A percentile compares a stretch with the other conserved stretches of the same genome.
These are phyloP conservation scores for Suillus luteus DNA, from an alignment of 768 basidiomycete species.

Conservation along the genomic window DNA sequence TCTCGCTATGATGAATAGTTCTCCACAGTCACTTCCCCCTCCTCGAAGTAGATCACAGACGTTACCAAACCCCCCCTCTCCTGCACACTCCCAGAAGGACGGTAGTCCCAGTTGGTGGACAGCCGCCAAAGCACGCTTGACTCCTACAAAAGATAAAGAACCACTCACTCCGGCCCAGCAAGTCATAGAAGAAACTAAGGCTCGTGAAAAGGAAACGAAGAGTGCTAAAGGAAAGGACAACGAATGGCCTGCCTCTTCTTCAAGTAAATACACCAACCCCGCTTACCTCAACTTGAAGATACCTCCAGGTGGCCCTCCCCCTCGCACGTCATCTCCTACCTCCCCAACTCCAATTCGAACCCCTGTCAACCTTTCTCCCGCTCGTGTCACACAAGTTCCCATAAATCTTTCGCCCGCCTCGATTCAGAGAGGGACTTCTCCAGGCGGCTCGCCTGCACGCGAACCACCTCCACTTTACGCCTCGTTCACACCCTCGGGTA, in stretches of 20 bases:
- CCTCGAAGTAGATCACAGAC: conserved; percentile 61
- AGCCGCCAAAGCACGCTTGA: conserved; percentile 71
- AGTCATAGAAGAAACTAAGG: conserved; percentile 73
- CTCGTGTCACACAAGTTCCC: conserved; percentile 42
- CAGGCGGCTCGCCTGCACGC: conserved; percentile 35
- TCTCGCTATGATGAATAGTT: conserved; percentile 65
- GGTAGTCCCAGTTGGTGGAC: conserved; percentile 64
- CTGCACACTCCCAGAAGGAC: conserved; percentile 67
- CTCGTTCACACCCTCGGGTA: conserved; percentile 69
- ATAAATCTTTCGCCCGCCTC: conserved; percentile 65
- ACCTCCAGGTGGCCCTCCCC: conserved; percentile 47
- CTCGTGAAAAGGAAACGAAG: conserved; percentile 58
- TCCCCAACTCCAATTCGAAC: conserved; percentile 57
- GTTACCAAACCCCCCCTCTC: conserved; percentile 59
- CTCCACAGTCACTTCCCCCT: conserved; percentile 50
- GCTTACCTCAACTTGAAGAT: conserved; percentile 57
- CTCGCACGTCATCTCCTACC: conserved; percentile 54
- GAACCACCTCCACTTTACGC: conserved; percentile 75
- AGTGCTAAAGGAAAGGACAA: conserved; percentile 45
- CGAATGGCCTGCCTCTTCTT: conserved; percentile 57
- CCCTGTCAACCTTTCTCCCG: conserved; percentile 32
- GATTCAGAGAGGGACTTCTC: conserved; percentile 50
- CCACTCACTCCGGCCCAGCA: conserved; percentile 84
- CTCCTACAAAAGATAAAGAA: conserved; percentile 75
- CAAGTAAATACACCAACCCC: conserved; percentile 59